phyloP scores from a whole-genome alignment of 441 rosid genomes.

The Flueggea neowawraea region DNA sequence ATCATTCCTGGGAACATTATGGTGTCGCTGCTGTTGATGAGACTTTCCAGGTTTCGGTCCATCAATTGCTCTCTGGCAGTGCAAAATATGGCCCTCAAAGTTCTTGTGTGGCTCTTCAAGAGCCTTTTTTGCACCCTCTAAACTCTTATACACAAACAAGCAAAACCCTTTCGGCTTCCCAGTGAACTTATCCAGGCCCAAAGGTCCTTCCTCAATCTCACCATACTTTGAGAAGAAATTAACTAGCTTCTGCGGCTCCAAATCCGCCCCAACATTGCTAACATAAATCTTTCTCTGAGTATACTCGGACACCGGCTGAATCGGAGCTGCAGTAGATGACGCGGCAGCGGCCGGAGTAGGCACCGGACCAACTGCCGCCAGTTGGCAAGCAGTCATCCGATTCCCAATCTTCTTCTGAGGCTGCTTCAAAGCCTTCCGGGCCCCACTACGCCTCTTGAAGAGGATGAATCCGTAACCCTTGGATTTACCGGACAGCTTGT shows the following conservation, averaged over 20 bases:
- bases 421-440: constrained; percentile 38
- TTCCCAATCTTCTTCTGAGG: constrained; percentile 49
- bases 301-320: constrained; percentile 21
- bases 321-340: background rate
- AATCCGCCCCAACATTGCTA: constrained; percentile 36
- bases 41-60: constrained; percentile 67
- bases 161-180: constrained; percentile 46
- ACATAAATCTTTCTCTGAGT: constrained; percentile 44
- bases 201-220: constrained; percentile 55
- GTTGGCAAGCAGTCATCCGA: constrained; percentile 45
- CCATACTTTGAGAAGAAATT: constrained; percentile 38
- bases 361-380: constrained; percentile 39
- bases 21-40: constrained; percentile 20
- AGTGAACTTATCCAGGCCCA: constrained; percentile 41
- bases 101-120: constrained; percentile 46
- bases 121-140: constrained; percentile 38
- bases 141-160: constrained; percentile 33
- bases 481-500: constrained; percentile 36
- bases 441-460: constrained; percentile 36
- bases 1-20: constrained; percentile 35
- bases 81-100: constrained; percentile 37
- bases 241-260: constrained; percentile 31
- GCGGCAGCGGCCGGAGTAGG: constrained; percentile 1
- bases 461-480: constrained; percentile 55
- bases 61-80: constrained; percentile 75